These are phyloP conservation scores for Ophiocordyceps unilateralis DNA, from an alignment of 2,329 filamentous ascomycete species.

Conservation along the genomic window DNA sequence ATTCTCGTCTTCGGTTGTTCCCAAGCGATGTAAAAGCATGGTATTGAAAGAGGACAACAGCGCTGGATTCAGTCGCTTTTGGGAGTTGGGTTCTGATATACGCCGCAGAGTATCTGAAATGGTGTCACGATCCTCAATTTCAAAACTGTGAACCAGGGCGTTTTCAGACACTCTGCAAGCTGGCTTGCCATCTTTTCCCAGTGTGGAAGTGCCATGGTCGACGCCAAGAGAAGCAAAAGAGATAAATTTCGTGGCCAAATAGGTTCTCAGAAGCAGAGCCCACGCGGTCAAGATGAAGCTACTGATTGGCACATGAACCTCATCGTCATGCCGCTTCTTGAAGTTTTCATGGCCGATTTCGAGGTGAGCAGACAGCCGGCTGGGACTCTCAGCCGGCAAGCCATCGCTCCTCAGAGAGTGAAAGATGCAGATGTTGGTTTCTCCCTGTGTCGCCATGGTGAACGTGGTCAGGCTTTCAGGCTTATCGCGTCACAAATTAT, in stretches of 20 bases:
- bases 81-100: background rate
- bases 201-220: background rate
- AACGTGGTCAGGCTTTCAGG: too few relatives aligned
- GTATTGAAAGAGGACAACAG: background rate
- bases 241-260: background rate
- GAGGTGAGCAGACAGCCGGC: background rate
- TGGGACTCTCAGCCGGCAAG: background rate
- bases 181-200: background rate
- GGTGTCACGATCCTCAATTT: background rate
- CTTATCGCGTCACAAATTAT: background rate
- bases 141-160: background rate
- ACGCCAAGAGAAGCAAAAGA: background rate
- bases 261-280: background rate
- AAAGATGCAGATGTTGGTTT: background rate
- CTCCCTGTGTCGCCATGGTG: background rate
- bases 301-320: background rate
- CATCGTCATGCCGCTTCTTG: background rate
- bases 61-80: background rate
- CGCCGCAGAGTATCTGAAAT: background rate
- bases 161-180: background rate
- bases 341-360: background rate
- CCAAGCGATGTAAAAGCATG: background rate
- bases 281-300: background rate
- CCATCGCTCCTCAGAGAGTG: background rate
- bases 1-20: background rate